Conservation (phyloP, 2,329 filamentous ascomycete species). For the Stagonosporopsis cucurbitacearum region DNA sequence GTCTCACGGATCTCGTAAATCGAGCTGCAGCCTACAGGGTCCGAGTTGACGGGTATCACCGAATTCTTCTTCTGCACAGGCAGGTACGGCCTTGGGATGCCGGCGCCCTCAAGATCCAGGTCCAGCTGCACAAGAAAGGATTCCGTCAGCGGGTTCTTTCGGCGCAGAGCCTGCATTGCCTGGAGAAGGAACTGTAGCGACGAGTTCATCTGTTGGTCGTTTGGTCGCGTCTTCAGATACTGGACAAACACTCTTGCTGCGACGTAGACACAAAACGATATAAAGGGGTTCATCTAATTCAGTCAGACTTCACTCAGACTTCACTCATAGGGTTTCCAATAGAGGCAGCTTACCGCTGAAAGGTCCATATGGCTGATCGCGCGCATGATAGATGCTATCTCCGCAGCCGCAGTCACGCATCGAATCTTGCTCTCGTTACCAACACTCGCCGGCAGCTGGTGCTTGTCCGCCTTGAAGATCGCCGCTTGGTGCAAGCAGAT, state of each 20-base stretch:
- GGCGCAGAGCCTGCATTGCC: constrained; percentile 88
- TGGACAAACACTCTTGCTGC: constrained; percentile 94
- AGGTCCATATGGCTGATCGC: constrained; percentile 92
- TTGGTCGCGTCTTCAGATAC: constrained; percentile 91
- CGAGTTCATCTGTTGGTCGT: constrained; percentile 78
- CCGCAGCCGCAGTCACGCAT: constrained; percentile 90
- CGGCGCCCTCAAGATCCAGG: constrained; percentile 82
- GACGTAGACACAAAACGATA: constrained; percentile 96
- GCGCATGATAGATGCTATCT: constrained; percentile 94
- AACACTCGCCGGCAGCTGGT: constrained; percentile 76
- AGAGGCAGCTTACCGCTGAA: constrained; percentile 67
- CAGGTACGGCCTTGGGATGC: constrained; percentile 60
- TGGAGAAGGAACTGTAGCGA: constrained; percentile 89
- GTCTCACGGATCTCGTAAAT: constrained; percentile 46
- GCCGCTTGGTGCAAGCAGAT: constrained; percentile 98
- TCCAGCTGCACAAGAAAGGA: constrained; percentile 94
- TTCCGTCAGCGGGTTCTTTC: constrained; percentile 87
- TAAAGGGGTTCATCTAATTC: constrained; percentile 87
- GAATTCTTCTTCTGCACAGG: constrained; percentile 23
- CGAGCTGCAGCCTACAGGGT: constrained; percentile 40
- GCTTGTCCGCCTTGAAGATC: constrained; percentile 95
- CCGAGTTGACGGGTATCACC: constrained; percentile 31
- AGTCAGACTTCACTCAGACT: constrained; percentile 17
- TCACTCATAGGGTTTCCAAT: too few species aligned
- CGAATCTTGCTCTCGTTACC: constrained; percentile 89